A percentile compares a stretch with the other conserved stretches of the same genome.
Evolutionary conservation across 2,329 filamentous ascomycete genomes (phyloP).

Genomic region (Neoarthrinium moseri): DNA sequence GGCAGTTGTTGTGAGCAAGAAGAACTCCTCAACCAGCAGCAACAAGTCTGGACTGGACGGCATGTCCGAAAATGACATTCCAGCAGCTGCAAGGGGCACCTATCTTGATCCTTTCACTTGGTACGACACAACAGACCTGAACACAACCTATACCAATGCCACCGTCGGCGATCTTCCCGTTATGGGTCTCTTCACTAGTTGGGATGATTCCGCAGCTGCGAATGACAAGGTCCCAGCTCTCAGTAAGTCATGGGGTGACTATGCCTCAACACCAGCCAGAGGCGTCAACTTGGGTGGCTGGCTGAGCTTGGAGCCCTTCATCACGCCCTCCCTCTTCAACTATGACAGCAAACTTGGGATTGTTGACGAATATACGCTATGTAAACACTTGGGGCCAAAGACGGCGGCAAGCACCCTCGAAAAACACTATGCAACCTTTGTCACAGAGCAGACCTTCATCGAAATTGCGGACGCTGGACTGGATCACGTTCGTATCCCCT

Average conservation of each 20-base stretch:
- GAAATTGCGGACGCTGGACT: constrained; percentile 86
- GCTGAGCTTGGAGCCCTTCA: constrained; percentile 92
- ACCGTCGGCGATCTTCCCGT: constrained; percentile 84
- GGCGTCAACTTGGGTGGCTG: constrained; percentile 94
- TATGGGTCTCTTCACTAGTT: constrained; percentile 83
- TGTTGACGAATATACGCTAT: constrained; percentile 86
- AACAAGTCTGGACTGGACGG: constrained; percentile 48
- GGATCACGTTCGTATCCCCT: constrained; percentile 95
- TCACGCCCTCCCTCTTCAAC: constrained; percentile 86
- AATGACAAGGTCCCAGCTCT: constrained; percentile 81
- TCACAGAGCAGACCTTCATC: constrained; percentile 79
- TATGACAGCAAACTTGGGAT: constrained; percentile 63
- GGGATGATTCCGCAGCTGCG: constrained; percentile 78
- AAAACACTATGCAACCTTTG: constrained; percentile 85
- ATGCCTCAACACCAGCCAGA: constrained; percentile 74
- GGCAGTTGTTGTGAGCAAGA: constrained; percentile 65
- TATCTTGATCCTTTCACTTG: constrained; percentile 88
- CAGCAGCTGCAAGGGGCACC: constrained; percentile 66
- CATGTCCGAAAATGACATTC: constrained; percentile 57
- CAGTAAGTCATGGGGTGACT: constrained; percentile 72
- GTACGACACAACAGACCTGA: constrained; percentile 89
- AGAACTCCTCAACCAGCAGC: constrained; percentile 40
- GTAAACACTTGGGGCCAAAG: constrained; percentile 64
- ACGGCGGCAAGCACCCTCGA: constrained; percentile 71
- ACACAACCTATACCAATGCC: constrained; percentile 85